A percentile compares a stretch with the other conserved stretches of the same genome.
These are phyloP conservation scores for Candida jianshihensis DNA, from an alignment of 805 yeast species.

Conservation along the genomic window DNA sequence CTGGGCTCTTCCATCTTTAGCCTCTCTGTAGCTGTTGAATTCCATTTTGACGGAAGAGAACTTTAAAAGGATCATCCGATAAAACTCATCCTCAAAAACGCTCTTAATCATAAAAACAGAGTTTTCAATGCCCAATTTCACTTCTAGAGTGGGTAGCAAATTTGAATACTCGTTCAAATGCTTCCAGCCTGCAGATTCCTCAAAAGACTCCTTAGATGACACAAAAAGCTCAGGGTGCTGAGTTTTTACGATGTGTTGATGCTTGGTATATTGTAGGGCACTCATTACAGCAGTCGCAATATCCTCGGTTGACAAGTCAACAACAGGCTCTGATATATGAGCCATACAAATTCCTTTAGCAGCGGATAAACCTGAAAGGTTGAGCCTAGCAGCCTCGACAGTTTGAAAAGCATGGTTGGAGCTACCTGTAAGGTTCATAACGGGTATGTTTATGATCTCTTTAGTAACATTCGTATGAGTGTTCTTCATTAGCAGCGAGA, in stretches of 20 bases:
- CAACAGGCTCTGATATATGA: constrained; percentile 35
- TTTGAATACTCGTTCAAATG: constrained; percentile 13
- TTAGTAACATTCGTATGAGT: constrained; percentile 11
- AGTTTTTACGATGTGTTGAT: background rate
- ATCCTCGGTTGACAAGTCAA: constrained; percentile 37
- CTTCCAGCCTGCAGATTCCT: background rate
- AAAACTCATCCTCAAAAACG: constrained; percentile 22
- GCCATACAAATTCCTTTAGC: constrained; percentile 31
- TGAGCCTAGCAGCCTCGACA: constrained; percentile 19
- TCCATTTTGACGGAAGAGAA: constrained; percentile 18
- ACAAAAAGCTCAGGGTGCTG: background rate
- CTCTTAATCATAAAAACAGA: constrained; percentile 29
- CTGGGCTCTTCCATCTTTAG: constrained; percentile 16
- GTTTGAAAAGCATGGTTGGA: constrained; percentile 33
- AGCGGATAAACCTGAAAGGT: constrained; percentile 13
- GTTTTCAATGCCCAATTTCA: constrained; percentile 34
- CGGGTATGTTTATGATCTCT: constrained; percentile 15
- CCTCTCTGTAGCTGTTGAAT: constrained; percentile 7
- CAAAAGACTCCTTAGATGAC: background rate
- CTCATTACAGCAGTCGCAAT: constrained; percentile 27
- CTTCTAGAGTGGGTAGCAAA: constrained; percentile 27
- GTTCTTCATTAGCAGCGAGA: constrained; percentile 25
- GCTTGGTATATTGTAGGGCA: constrained; percentile 15
- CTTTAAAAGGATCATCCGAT: constrained; percentile 24
- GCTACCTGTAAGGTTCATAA: constrained; percentile 28